These are phyloP conservation scores for Zasmidium cellare DNA, from an alignment of 2,329 filamentous ascomycete species.

Conservation along the genomic window DNA sequence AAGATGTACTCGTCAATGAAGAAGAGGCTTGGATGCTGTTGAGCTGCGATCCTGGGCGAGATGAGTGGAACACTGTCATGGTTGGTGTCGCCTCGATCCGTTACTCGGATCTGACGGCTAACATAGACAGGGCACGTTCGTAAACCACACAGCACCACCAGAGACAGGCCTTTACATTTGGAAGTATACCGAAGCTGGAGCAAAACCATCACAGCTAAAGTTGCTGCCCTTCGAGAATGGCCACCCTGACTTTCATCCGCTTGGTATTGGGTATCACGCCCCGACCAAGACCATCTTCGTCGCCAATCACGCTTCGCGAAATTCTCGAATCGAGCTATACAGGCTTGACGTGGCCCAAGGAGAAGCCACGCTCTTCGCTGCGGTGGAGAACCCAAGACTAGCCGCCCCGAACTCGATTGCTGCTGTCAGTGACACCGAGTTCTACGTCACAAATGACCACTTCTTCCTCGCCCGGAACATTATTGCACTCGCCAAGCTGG, in stretches of 20 bases:
- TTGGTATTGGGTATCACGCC: constrained; percentile 42
- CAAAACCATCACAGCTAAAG: constrained; percentile 28
- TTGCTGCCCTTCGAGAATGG: constrained; percentile 28
- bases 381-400: constrained; percentile 30
- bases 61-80: constrained; percentile 50
- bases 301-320: constrained; percentile 40
- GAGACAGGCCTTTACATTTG: constrained; percentile 41
- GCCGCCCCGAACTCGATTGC: constrained; percentile 42
- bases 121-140: constrained; percentile 29
- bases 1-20: constrained; percentile 44
- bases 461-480: constrained; percentile 33
- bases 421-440: constrained; percentile 32
- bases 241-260: constrained; percentile 41
- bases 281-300: constrained; percentile 39
- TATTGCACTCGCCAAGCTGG: constrained; percentile 35
- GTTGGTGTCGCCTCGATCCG: constrained; percentile 27
- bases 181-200: constrained; percentile 33
- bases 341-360: constrained; percentile 25
- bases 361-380: constrained; percentile 32
- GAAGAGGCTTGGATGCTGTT: constrained; percentile 40
- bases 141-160: constrained; percentile 17
- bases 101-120: background rate
- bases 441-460: constrained; percentile 48
- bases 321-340: constrained; percentile 40
- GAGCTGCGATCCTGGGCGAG: constrained; percentile 45